Evolutionary conservation across 148 eudicot species (phyloP).

Genomic region (Vaccinium vitisidaea): DNA sequence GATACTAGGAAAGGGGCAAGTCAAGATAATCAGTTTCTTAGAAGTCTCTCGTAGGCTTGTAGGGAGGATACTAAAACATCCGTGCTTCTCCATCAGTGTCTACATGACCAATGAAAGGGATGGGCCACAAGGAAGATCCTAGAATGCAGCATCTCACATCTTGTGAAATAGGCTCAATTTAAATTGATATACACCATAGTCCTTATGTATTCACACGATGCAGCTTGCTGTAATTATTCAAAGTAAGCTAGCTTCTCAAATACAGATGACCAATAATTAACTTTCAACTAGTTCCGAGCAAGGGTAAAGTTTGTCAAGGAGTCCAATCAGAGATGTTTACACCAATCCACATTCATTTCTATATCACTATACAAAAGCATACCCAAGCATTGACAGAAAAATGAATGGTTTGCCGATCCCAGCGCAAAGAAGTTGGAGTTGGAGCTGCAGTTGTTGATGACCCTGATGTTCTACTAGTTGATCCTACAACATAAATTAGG

Average conservation of each 20-base stretch:
- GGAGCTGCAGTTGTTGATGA: conserved; percentile 51
- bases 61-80: background rate
- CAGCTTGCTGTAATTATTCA: background rate
- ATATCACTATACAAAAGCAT: background rate
- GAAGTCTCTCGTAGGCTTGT: background rate
- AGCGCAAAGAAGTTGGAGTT: conserved; percentile 68
- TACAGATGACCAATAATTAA: background rate
- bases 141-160: background rate
- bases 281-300: background rate
- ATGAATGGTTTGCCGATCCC: conserved; percentile 77
- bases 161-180: background rate
- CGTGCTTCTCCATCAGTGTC: background rate
- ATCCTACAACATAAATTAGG: conserved; percentile 37
- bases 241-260: background rate
- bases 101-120: background rate
- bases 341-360: background rate
- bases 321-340: background rate
- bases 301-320: background rate
- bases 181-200: background rate
- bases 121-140: conserved; percentile 4
- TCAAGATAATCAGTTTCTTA: background rate
- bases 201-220: background rate
- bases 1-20: background rate
- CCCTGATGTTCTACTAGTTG: conserved; percentile 64
- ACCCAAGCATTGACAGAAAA: conserved; percentile 98